phyloP scores from a whole-genome alignment of 129 eudicot genomes.

The Pseudognaphalium luteoalbum region DNA sequence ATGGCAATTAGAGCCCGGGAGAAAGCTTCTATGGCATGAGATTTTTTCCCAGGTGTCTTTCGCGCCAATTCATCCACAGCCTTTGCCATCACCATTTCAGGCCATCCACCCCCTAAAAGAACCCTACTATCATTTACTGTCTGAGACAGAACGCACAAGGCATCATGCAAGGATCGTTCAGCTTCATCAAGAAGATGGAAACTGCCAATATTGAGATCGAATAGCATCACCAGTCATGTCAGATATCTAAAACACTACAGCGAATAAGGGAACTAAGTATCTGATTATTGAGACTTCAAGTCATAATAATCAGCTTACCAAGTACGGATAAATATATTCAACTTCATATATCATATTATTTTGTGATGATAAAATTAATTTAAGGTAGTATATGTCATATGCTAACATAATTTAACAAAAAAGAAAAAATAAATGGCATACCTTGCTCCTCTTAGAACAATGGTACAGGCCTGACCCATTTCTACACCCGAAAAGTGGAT shows the following conservation, averaged over 20 bases:
- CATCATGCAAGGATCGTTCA: constrained; percentile 95
- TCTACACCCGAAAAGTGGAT: constrained; percentile 95
- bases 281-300: too few relatives aligned
- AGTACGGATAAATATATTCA: neutral
- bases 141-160: constrained; percentile 92
- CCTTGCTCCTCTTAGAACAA: constrained; percentile 97
- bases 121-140: constrained; percentile 96
- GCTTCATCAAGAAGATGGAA: constrained; percentile 95
- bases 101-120: constrained; percentile 96
- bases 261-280: constrained; percentile 23
- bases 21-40: constrained; percentile 96
- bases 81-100: constrained; percentile 98
- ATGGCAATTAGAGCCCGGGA: constrained; percentile 83
- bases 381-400: neutral
- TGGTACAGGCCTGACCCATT: constrained; percentile 98
- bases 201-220: constrained; percentile 42
- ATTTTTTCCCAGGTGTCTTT: constrained; percentile 86
- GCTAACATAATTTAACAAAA: neutral
- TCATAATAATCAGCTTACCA: neutral
- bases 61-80: constrained; percentile 94
- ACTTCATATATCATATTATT: too few relatives aligned
- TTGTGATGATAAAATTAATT: neutral
- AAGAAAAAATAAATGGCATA: constrained; percentile 17
- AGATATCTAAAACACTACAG: constrained; percentile 22
- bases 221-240: neutral